phyloP scores from a whole-genome alignment of 1,139 yeast species.

The Candida sanyaensis region DNA sequence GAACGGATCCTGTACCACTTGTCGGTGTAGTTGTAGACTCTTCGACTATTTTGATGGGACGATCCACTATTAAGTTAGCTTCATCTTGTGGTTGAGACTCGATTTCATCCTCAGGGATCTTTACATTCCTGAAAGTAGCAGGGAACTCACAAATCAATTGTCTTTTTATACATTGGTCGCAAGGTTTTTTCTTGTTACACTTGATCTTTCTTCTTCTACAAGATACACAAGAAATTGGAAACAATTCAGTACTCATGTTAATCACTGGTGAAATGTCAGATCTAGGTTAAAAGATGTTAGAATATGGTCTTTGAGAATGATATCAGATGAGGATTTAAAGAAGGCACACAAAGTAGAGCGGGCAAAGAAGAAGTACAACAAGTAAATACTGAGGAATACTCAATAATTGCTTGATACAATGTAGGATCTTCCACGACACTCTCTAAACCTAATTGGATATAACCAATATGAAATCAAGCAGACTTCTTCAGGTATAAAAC shows the following conservation, averaged over 20 bases:
- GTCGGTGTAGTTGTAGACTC: neutral
- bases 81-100: conserved; percentile 2
- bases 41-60: neutral
- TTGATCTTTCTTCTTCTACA: conserved; percentile 44
- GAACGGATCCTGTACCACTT: neutral
- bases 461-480: too few relatives aligned
- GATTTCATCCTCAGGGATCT: conserved; percentile 28
- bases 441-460: too few relatives aligned
- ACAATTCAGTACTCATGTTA: conserved; percentile 21
- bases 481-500: too few relatives aligned
- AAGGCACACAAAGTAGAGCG: neutral
- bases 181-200: conserved; percentile 42
- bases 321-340: neutral
- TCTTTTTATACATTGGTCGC: conserved; percentile 39
- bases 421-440: too few relatives aligned
- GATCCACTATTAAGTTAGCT: neutral
- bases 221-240: conserved; percentile 45
- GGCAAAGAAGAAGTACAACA: neutral
- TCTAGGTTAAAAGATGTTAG: neutral
- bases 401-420: too few relatives aligned
- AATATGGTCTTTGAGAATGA: neutral
- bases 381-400: neutral
- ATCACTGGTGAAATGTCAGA: too few relatives aligned
- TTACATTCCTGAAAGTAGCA: conserved; percentile 39
- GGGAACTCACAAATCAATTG: conserved; percentile 40